Base-by-base conservation (phyloP, 208 protist species). In the Angomonas deanei region DNA sequence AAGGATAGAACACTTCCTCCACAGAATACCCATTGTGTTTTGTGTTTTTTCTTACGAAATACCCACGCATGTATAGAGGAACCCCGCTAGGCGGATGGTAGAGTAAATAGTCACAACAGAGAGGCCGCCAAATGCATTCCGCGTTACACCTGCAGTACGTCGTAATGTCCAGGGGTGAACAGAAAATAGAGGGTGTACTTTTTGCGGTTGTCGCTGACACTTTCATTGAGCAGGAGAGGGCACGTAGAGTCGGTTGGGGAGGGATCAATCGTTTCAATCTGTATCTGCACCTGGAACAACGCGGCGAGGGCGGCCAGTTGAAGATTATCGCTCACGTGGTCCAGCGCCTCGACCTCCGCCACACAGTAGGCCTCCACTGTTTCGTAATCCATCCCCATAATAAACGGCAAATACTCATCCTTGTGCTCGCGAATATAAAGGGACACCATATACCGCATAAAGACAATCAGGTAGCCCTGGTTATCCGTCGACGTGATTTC, bases 101-200 rank as follows among this genome's bases (percentile, higher is more conserved):
- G 31, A 6, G 48, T 53, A 53, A 49, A 49, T 5, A n/a, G n/a
- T n/a, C n/a, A n/a, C n/a, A n/a, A n/a, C n/a, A n/a, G n/a, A n/a
- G n/a, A n/a, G n/a, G n/a, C 15, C 15, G 8, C 36, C 36, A n/a
- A n/a, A 42, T 15, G 15, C 11, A n/a, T n/a, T 42, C 15, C 15
- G 8, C 36, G 11, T 42, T 42, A 42, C 36, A 42, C 36, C 36
- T 58, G 26, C 27, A 92, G 71, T 13, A 91, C 60, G 60, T 94
- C 87, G 56, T 92, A 94, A 56, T 94, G 88, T 0, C 88, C 88
- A 3, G 88, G 88, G 19, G 78, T 74, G 66, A 80, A 94, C 10
- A 91, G 76, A 47, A 94, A 58, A 27, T 52, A 78, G 49, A 78
- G 34, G 6, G 3, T 34, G 3, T 17, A 17, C n/a, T 27, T 46